A percentile compares a stretch with the other conserved stretches of the same genome.
phyloP scores from a whole-genome alignment of 192 early-diverging fungal genomes.

The Chytriomyces hyalinus region DNA sequence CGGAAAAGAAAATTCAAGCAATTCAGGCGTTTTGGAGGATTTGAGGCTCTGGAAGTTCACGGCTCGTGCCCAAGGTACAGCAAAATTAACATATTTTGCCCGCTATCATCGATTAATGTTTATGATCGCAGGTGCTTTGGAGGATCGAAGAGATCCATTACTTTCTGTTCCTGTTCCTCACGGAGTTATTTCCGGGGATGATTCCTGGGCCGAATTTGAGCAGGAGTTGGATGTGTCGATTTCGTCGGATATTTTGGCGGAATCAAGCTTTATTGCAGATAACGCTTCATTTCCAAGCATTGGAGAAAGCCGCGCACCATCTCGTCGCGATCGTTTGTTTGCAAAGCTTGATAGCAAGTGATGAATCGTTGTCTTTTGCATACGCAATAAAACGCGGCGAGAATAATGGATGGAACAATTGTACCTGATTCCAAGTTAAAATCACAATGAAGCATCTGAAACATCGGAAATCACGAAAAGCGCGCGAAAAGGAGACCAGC shows the following conservation, averaged over 20 bases:
- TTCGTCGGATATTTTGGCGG: not conserved
- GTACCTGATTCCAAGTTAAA: not conserved
- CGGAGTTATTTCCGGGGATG: not conserved
- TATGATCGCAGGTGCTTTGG: too few species aligned
- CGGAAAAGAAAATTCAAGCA: not conserved
- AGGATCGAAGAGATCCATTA: not conserved
- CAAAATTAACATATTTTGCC: not conserved
- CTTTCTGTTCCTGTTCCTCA: not conserved
- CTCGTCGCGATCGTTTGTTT: not conserved
- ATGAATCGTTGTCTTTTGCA: not conserved
- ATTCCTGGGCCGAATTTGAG: conserved; percentile 1
- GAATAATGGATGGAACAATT: not conserved
- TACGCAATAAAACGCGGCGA: not conserved
- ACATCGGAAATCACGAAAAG: not conserved
- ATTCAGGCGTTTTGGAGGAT: not conserved
- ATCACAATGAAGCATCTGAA: not conserved
- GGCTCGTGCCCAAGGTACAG: not conserved
- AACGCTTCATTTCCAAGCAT: too few species aligned
- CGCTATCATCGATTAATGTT: too few species aligned
- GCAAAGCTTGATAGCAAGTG: not conserved
- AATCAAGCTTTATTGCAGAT: not conserved
- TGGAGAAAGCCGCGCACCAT: not conserved
- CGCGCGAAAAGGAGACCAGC: not conserved
- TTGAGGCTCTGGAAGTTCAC: not conserved
- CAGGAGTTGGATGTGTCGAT: not conserved